These are phyloP conservation scores for Tolypocladium tundrense DNA, from an alignment of 2,329 filamentous ascomycete species.

Conservation along the genomic window DNA sequence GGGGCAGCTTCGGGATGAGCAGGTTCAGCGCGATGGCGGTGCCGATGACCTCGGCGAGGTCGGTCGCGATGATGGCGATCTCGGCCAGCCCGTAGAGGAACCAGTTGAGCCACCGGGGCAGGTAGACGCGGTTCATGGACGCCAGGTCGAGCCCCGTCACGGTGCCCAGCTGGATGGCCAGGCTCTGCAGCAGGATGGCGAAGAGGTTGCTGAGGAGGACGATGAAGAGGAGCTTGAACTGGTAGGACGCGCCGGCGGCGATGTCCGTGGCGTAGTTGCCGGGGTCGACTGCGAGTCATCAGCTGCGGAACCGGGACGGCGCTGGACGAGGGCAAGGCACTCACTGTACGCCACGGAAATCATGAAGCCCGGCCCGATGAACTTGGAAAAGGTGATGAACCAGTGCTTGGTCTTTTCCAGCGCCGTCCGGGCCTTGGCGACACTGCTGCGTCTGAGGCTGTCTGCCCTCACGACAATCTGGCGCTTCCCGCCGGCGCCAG, in stretches of 20 bases:
- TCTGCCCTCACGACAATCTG: background rate
- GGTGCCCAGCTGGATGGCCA: constrained; percentile 59
- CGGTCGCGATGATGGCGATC: constrained; percentile 59
- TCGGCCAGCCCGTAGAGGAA: constrained; percentile 54
- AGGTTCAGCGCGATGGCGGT: constrained; percentile 61
- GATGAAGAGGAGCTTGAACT: constrained; percentile 57
- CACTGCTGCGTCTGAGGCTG: background rate
- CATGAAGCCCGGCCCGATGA: constrained; percentile 60
- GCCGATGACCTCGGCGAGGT: constrained; percentile 63
- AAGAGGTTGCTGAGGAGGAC: constrained; percentile 60
- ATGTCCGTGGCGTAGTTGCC: constrained; percentile 65
- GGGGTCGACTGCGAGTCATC: constrained; percentile 33
- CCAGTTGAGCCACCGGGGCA: constrained; percentile 56
- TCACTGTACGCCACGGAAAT: constrained; percentile 47
- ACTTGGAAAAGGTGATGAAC: constrained; percentile 20
- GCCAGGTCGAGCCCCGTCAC: constrained; percentile 59
- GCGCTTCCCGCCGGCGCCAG: background rate
- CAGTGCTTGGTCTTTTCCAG: constrained; percentile 8
- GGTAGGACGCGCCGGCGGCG: constrained; percentile 55
- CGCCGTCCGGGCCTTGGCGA: background rate
- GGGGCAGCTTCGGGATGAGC: constrained; percentile 50
- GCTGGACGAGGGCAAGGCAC: constrained; percentile 8
- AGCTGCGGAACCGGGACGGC: background rate
- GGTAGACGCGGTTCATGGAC: constrained; percentile 53
- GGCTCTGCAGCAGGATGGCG: constrained; percentile 58